Evolutionary conservation across 768 basidiomycete species (phyloP), one percentile per base, ranked within the genome.

Genomic region (Mycena crocata): DNA sequence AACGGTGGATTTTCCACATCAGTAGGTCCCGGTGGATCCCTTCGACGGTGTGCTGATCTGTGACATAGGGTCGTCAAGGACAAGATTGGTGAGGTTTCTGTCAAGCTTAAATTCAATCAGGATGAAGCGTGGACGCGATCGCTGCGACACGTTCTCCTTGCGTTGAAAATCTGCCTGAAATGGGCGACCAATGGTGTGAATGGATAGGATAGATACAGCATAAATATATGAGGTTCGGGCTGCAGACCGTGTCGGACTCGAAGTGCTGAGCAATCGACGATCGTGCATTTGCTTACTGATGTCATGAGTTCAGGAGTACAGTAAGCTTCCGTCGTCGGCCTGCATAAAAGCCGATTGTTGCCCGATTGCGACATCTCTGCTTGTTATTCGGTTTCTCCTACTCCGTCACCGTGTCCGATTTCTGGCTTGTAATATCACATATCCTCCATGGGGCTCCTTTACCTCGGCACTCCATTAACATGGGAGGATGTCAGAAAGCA

Each of bases 71-170:
- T 99, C 58, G 82, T 85, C 44, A 98, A 94, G 79, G 98, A 99
- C 79, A 94, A 92, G 81, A 99, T 99, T 60, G 96, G 96, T 9
- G 96, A 97, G 59, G 92, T 94, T 21, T 96, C 94, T 1, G 93
- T 99, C 68, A 96, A 96, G 78, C 82, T 96, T 5, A 95, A 96
- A 74, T 97, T 98, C 77, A 93, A 92, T 71, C 94, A 95, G 72
- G 97, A 99, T 75, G 97, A 99, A 74, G 85, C 89, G 0, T 99
- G 97, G 97, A 98, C 97, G 26, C 89, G 94, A 64, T 94, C 96
- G 5, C 81, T 99, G 73, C 87, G 95, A 34, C 96, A 98, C 72
- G 94, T 99, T 63, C 83, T 98, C 62, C 85, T 96, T 24, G 94
- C 93, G 23, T 84, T 96, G 42, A 96, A 96, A 81, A 92, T 95